phyloP scores from a whole-genome alignment of 2,329 filamentous ascomycete genomes.

The Cladosporium sp. region DNA sequence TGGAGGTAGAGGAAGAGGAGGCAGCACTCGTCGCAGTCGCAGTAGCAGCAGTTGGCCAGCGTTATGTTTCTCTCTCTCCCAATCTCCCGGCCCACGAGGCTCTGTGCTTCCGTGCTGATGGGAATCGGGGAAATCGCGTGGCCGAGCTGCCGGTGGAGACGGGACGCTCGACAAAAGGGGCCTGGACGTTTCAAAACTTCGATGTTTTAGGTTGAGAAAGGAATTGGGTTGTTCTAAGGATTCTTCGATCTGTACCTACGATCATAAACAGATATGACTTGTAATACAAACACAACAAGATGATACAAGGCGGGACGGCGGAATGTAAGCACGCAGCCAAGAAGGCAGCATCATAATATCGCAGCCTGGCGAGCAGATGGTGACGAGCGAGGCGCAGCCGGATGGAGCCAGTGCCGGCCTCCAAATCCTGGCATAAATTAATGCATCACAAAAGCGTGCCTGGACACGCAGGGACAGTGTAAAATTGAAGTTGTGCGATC shows the following conservation, averaged over 20 bases:
- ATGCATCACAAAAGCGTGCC: not conserved
- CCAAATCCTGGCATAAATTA: not conserved
- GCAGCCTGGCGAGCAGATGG: not conserved
- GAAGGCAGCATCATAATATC: not conserved
- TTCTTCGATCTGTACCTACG: not conserved
- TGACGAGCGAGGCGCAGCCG: constrained; percentile 17
- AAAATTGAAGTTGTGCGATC: too few relatives aligned
- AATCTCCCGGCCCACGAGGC: constrained; percentile 11
- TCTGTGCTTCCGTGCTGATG: constrained; percentile 5
- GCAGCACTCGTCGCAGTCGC: not conserved
- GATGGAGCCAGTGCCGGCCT: constrained; percentile 3
- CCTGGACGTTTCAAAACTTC: constrained; percentile 7
- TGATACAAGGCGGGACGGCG: not conserved
- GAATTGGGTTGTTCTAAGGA: not conserved
- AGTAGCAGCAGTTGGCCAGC: constrained; percentile 10
- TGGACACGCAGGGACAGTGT: too few relatives aligned
- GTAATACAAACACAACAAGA: not conserved
- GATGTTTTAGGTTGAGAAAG: not conserved
- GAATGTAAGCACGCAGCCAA: not conserved
- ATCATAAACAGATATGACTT: not conserved
- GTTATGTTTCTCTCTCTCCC: constrained; percentile 14
- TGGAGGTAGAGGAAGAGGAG: constrained; percentile 9
- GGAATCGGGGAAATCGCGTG: constrained; percentile 10
- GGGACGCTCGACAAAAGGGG: constrained; percentile 5
- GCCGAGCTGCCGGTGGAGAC: constrained; percentile 15